Evolutionary conservation across 2,329 filamentous ascomycete species (phyloP).

Genomic region (Talaromyces sp.): DNA sequence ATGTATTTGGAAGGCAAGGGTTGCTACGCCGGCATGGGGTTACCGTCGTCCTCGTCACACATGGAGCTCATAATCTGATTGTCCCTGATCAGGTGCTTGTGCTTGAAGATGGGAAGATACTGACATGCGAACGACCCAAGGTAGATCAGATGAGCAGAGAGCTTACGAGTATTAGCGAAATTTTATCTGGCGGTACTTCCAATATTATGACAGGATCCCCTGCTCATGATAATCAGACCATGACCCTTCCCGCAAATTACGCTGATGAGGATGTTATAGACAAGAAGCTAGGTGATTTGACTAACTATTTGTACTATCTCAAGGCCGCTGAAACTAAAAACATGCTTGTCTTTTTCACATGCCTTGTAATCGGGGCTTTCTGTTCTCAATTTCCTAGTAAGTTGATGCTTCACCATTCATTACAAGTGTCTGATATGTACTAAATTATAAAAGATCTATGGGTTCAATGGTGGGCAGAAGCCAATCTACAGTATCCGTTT

Average conservation of each 20-base stretch:
- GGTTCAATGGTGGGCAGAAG: conserved; percentile 16
- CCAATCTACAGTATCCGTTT: conserved; percentile 3
- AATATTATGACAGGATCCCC: background rate
- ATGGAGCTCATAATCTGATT: background rate
- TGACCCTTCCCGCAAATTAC: background rate
- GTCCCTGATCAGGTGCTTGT: conserved; percentile 6
- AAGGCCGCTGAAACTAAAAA: conserved; percentile 35
- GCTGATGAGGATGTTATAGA: background rate
- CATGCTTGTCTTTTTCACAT: conserved; percentile 33
- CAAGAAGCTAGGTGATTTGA: conserved; percentile 1
- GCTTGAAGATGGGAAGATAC: conserved; percentile 4
- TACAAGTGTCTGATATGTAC: background rate
- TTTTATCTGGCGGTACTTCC: background rate
- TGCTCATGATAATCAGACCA: background rate
- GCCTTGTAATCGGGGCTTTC: conserved; percentile 37
- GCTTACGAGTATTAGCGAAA: background rate
- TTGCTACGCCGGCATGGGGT: background rate
- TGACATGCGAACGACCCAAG: background rate
- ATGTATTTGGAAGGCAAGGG: conserved; percentile 10
- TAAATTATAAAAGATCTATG: conserved; percentile 5
- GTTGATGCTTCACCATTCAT: background rate
- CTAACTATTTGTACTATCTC: conserved; percentile 18
- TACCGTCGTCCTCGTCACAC: background rate
- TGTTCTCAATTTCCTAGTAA: conserved; percentile 40
- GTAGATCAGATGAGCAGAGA: background rate